These are phyloP conservation scores for Mimosa bimucronata DNA, from an alignment of 306 rosid genomes.

Conservation along the genomic window DNA sequence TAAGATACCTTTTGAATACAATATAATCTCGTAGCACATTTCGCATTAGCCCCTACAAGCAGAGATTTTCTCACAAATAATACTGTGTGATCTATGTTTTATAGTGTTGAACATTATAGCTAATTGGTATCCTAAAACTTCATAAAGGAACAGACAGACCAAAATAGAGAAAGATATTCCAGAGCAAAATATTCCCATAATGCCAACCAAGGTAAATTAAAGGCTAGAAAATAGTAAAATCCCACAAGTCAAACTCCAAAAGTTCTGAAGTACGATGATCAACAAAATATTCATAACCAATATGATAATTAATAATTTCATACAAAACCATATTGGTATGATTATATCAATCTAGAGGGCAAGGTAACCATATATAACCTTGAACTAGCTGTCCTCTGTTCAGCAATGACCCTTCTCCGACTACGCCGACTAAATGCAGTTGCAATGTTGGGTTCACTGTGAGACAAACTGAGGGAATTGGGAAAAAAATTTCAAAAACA, in stretches of 20 bases:
- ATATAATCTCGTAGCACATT: neutral
- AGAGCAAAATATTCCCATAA: constrained; percentile 12
- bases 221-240: constrained; percentile 14
- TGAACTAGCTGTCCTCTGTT: constrained; percentile 99
- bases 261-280: constrained; percentile 20
- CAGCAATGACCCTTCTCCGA: constrained; percentile 94
- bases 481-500: constrained; percentile 53
- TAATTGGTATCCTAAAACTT: constrained; percentile 32
- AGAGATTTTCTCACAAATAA: constrained; percentile 10
- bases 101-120: constrained; percentile 19
- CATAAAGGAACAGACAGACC: constrained; percentile 2
- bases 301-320: constrained; percentile 19
- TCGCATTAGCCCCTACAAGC: neutral
- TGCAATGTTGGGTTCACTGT: constrained; percentile 99
- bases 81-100: constrained; percentile 15
- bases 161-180: constrained; percentile 19
- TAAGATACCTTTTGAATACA: neutral
- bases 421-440: constrained; percentile 94
- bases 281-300: constrained; percentile 25
- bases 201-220: constrained; percentile 18
- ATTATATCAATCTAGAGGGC: constrained; percentile 37
- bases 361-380: constrained; percentile 66
- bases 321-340: constrained; percentile 32
- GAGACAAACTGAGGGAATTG: constrained; percentile 85
- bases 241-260: constrained; percentile 23